Base-by-base conservation (phyloP, 768 basidiomycete genomes). In the Pisolithus albus region DNA sequence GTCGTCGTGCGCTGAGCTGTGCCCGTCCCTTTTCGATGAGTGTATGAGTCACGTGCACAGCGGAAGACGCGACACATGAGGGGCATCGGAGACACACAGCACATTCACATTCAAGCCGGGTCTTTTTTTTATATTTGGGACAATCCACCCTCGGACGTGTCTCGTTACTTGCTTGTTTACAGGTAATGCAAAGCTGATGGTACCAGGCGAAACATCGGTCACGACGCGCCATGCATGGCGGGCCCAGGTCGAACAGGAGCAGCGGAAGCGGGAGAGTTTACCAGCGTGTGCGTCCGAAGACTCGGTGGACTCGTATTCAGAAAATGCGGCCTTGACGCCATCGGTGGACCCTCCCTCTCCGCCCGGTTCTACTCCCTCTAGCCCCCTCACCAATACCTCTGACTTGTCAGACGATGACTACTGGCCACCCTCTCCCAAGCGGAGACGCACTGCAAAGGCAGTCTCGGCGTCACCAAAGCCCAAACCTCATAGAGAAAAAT, bases 211-310 rank as follows among this genome's bases (percentile, higher is more conserved):
- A 30, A 57, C 62, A 8, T 67, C 56, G 44, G 65, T 67, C 0
- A 67, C 65, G 1, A 67, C 65, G 8, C 58, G 65, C 16, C 61
- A 55, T 7, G 65, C 65, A 0, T 67, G 65, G 65, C 67, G 54
- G 46, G 40, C 46, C 0, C 65, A 67, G 23, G 47, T 61, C 21
- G 52, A 61, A 46, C 47, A 56, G 46, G 59, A 59, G 4, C 10
- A 23, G 0, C 47, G 52, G 8, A 1, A 49, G 34, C 43, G 10
- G 18, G 28, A 23, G 9, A 23, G 30, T 28, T 21, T 21, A 6
- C 49, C 19, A 8, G 18, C 28, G 16, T 28, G 51, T 10, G 39
- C 3, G 23, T 54, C 10, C 43, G 24, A 34, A 52, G 59, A 8
- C 54, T 56, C 46, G 5, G 58, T 45, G 23, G 52, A 39, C 2